Percentiles rank a stretch among this genome's conserved stretches.
Evolutionary conservation across 2,329 filamentous ascomycete genomes (phyloP).

Genomic region (Pestalotiopsis sp.): DNA sequence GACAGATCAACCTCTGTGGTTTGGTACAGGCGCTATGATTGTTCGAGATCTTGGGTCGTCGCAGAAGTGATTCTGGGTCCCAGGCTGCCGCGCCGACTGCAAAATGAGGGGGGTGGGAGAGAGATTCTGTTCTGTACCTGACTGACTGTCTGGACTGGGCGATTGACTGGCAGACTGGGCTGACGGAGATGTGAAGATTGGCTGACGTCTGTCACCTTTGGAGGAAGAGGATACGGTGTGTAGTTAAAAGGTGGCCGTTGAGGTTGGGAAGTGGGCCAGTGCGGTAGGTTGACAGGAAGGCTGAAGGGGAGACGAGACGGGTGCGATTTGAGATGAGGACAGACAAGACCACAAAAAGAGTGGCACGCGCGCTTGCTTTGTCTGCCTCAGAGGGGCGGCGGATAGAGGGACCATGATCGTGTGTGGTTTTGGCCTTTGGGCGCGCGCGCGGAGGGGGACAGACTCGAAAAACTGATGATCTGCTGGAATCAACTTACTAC

Average conservation of each 20-base stretch:
- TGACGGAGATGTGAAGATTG: slow-evolving; percentile 13
- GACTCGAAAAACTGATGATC: background rate
- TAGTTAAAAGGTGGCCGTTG: slow-evolving; percentile 5
- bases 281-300: slow-evolving; percentile 2
- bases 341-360: background rate
- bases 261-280: slow-evolving; percentile 9
- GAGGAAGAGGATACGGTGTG: slow-evolving; percentile 6
- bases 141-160: background rate
- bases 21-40: slow-evolving; percentile 14
- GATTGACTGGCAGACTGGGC: slow-evolving; percentile 1
- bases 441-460: background rate
- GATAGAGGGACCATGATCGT: background rate
- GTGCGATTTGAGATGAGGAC: slow-evolving; percentile 4
- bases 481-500: slow-evolving; percentile 27
- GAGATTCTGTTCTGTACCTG: slow-evolving; percentile 13
- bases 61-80: background rate
- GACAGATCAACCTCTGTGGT: slow-evolving; percentile 14
- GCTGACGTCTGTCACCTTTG: background rate
- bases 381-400: slow-evolving; percentile 11
- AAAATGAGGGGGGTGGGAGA: background rate
- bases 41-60: slow-evolving; percentile 5
- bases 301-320: slow-evolving; percentile 6
- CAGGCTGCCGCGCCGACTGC: slow-evolving; percentile 15
- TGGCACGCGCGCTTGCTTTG: slow-evolving; percentile 22
- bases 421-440: slow-evolving; percentile 9